Conservation (phyloP, 2,329 filamentous ascomycete genomes). For the Apiospora aurea region DNA sequence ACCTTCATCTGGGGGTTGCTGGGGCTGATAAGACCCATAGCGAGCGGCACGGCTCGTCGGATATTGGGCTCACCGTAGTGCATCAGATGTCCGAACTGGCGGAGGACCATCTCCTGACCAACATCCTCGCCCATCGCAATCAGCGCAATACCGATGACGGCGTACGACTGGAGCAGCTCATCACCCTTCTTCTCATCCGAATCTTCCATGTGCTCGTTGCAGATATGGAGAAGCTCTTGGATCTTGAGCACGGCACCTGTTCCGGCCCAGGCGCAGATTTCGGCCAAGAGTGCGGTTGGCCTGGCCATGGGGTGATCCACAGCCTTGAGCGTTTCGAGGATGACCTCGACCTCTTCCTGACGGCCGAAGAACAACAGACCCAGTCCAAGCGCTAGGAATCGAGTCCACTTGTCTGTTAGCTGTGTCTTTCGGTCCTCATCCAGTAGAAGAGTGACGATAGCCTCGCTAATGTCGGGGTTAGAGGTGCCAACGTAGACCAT, state of each 20-base stretch:
- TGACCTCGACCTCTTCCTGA: constrained; percentile 98
- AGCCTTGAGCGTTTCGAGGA: constrained; percentile 94
- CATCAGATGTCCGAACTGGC: constrained; percentile 98
- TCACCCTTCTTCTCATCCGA: constrained; percentile 94
- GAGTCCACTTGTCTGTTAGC: constrained; percentile 97
- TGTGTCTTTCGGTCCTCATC: constrained; percentile 92
- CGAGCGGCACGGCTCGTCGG: constrained; percentile 91
- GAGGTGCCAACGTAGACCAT: constrained; percentile 93
- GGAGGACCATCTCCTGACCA: constrained; percentile 97
- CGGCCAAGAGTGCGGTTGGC: constrained; percentile 91
- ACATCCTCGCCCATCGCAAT: constrained; percentile 99
- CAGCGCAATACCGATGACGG: constrained; percentile 89
- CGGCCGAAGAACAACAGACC: constrained; percentile 94
- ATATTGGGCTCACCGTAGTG: constrained; percentile 99
- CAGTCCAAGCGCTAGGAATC: constrained; percentile 93
- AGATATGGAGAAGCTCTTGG: constrained; percentile 95
- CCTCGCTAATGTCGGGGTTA: constrained; percentile 88
- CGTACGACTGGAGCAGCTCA: constrained; percentile 93
- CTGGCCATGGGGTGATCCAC: constrained; percentile 97
- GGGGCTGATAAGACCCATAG: constrained; percentile 95
- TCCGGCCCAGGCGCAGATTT: constrained; percentile 97
- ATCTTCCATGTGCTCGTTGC: constrained; percentile 96
- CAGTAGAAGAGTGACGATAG: constrained; percentile 89
- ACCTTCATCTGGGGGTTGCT: constrained; percentile 99
- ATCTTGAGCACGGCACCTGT: constrained; percentile 97